Evolutionary conservation across 148 eudicot species (phyloP), one percentile per base, ranked within the genome.

Genomic region (Selenicereus undatus): DNA sequence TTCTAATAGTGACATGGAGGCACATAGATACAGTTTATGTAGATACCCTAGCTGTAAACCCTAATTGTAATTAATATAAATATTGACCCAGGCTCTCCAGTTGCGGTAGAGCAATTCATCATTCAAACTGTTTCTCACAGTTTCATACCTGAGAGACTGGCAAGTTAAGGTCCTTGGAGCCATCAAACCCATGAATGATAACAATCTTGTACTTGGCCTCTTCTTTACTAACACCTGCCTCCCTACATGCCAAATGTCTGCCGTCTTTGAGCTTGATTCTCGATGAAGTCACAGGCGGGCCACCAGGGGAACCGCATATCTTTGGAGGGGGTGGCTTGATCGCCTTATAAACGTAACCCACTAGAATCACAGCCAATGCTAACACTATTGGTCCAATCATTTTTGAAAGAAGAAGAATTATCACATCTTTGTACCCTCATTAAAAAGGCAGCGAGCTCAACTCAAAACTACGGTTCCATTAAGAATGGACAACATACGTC

Each of bases 211-310:
- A 65, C 70, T 74, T 81, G 43, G 97, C 97, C 64, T 86, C 85
- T 39, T 93, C 93, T 80, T 89, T 93, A 65, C 80, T 27, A 60
- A 89, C 88, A 54, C 97, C 97, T 7, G 64, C 73, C 82, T 93
- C 97, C 83, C 80, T 89, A 78, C 91, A 93, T 39, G 97, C 88
- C 81, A 93, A 86, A 86, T 91, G 82, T 83, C 97, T 90, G 39
- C 97, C 94, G 78, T 93, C 97, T 27, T 74, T 71, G 60, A 91
- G 97, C 82, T 87, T 87, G 82, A 93, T 83, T 84, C 94, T 79
- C 2, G 90, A 88, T 43, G 97, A 92, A 77, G 90, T 87, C 76
- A 91, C 85, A 29, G 89, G 94, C 74, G 93, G 91, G 74, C 93
- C 93, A 76, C 91, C 90, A 21, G 88, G 92, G 4, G 90, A 86